Percentiles rank a stretch among this genome's conserved stretches.
Conservation (phyloP, 306 rosid genomes). For the Begonia loranthoides region DNA sequence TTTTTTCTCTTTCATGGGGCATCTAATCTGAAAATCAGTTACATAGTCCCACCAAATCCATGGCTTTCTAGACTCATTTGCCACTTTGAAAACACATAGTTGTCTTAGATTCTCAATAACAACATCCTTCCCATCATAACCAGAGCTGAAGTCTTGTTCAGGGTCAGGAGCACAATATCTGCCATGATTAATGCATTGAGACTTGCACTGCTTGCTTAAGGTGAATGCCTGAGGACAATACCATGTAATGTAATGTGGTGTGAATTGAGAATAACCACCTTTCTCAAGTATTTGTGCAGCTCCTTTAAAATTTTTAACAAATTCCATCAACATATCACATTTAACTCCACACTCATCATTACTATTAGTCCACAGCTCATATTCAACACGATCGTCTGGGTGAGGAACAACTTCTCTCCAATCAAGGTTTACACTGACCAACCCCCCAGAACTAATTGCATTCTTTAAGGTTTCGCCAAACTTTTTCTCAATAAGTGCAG, state of each 20-base stretch:
- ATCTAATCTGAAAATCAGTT: slow-evolving; percentile 58
- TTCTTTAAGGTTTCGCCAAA: slow-evolving; percentile 39
- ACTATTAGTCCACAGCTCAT: slow-evolving; percentile 61
- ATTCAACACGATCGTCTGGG: slow-evolving; percentile 60
- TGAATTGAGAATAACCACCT: slow-evolving; percentile 49
- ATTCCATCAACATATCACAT: slow-evolving; percentile 60
- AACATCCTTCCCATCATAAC: slow-evolving; percentile 55
- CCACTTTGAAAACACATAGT: slow-evolving; percentile 48
- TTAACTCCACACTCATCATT: slow-evolving; percentile 61
- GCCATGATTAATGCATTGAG: slow-evolving; percentile 62
- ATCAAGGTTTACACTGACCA: slow-evolving; percentile 51
- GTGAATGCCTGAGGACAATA: slow-evolving; percentile 64
- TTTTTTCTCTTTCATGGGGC: slow-evolving; percentile 56
- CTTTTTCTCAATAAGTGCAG: slow-evolving; percentile 42
- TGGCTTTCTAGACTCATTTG: slow-evolving; percentile 43
- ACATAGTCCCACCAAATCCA: slow-evolving; percentile 73
- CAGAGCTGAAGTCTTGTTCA: slow-evolving; percentile 57
- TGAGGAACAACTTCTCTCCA: slow-evolving; percentile 69
- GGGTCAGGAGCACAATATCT: slow-evolving; percentile 19
- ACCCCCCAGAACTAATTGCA: slow-evolving; percentile 32
- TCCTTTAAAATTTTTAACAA: slow-evolving; percentile 51
- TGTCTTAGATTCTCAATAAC: slow-evolving; percentile 56
- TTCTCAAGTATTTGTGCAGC: slow-evolving; percentile 60
- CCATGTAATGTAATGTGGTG: slow-evolving; percentile 65
- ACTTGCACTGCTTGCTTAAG: slow-evolving; percentile 53